These are phyloP conservation scores for Lentinula boryana DNA, from an alignment of 768 basidiomycete species.

Conservation along the genomic window DNA sequence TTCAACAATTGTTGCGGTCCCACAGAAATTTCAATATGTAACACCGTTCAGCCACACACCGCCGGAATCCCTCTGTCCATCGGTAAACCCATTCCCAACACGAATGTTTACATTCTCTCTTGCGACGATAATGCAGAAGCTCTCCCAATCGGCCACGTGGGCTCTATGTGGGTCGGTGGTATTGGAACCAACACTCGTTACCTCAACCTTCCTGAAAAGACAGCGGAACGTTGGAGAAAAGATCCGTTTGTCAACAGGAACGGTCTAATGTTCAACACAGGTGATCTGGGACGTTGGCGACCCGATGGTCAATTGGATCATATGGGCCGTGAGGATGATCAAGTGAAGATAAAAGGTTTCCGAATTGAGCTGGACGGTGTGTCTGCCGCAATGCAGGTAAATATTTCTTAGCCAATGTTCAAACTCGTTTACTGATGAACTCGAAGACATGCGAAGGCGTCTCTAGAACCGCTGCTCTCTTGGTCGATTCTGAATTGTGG, in stretches of 20 bases:
- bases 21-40: constrained; percentile 43
- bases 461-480: constrained; percentile 29
- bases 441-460: constrained; percentile 26
- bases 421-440: neutral
- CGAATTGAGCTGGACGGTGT: constrained; percentile 46
- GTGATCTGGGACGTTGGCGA: constrained; percentile 35
- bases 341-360: constrained; percentile 48
- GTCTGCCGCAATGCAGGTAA: constrained; percentile 34
- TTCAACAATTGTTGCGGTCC: constrained; percentile 34
- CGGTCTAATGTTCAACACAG: constrained; percentile 43
- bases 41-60: constrained; percentile 34
- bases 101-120: constrained; percentile 34
- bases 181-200: constrained; percentile 22
- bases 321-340: constrained; percentile 36
- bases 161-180: constrained; percentile 45
- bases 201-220: constrained; percentile 25
- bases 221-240: constrained; percentile 30
- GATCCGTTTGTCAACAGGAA: constrained; percentile 35
- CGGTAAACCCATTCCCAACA: constrained; percentile 38
- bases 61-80: constrained; percentile 30
- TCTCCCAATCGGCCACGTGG: constrained; percentile 30
- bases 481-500: constrained; percentile 38
- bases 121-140: constrained; percentile 24
- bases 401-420: neutral
- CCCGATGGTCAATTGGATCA: constrained; percentile 33